Evolutionary conservation across 352 stramenopile species (phyloP).

Genomic region (Discostella stelligera): DNA sequence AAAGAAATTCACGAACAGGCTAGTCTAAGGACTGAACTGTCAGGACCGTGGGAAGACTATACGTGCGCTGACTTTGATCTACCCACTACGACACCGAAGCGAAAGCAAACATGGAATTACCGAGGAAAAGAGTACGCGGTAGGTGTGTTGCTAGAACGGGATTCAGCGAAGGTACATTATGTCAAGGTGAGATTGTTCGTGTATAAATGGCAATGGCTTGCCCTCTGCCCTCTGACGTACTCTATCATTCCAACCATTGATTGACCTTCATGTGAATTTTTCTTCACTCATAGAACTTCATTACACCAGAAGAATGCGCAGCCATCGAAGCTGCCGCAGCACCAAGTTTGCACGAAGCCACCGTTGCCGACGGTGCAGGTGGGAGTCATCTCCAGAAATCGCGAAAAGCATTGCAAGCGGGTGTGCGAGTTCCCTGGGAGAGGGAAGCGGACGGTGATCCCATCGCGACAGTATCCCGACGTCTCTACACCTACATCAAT

Average conservation of each 20-base stretch:
- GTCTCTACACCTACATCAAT: constrained; percentile 78
- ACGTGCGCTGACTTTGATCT: constrained; percentile 68
- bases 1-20: constrained; percentile 68
- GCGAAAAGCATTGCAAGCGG: constrained; percentile 79
- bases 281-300: constrained; percentile 59
- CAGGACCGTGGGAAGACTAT: constrained; percentile 70
- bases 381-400: constrained; percentile 55
- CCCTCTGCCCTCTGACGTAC: neutral
- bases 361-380: constrained; percentile 75
- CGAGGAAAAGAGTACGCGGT: constrained; percentile 46
- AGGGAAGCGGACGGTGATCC: constrained; percentile 64
- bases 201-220: neutral
- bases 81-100: constrained; percentile 41
- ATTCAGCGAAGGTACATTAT: constrained; percentile 69
- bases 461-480: constrained; percentile 60
- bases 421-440: constrained; percentile 65
- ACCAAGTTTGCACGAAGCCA: constrained; percentile 62
- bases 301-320: constrained; percentile 70
- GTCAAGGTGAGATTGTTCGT: constrained; percentile 39
- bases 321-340: constrained; percentile 63
- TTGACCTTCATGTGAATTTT: neutral
- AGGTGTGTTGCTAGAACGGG: constrained; percentile 62
- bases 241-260: constrained; percentile 1
- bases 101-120: constrained; percentile 46
- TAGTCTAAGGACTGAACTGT: constrained; percentile 56